Percentiles rank a stretch among this genome's conserved stretches.
phyloP scores from a whole-genome alignment of 805 yeast species.

The Nakazawaea pomicola region DNA sequence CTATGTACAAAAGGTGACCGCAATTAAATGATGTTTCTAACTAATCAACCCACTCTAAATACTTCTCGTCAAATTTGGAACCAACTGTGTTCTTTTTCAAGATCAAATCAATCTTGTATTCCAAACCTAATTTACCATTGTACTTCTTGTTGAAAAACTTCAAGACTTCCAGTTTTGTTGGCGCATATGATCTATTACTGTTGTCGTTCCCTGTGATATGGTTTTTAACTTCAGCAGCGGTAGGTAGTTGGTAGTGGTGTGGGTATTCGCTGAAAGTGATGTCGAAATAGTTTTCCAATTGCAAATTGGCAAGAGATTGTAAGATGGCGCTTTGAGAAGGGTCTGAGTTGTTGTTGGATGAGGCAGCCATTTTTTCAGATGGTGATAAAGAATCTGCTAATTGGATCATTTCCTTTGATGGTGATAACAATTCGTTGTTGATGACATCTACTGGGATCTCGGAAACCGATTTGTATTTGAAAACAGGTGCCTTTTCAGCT shows the following conservation, averaged over 20 bases:
- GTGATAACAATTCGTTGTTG: constrained; percentile 41
- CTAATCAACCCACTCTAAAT: constrained; percentile 42
- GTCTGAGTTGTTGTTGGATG: too few species aligned
- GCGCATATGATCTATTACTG: constrained; percentile 59
- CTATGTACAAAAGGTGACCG: too few species aligned
- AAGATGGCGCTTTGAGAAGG: neutral
- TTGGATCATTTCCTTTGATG: constrained; percentile 22
- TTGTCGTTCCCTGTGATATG: constrained; percentile 70
- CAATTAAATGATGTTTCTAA: neutral
- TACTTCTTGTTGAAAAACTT: constrained; percentile 52
- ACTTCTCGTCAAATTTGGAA: constrained; percentile 34
- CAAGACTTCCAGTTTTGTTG: constrained; percentile 62
- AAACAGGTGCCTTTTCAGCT: constrained; percentile 20
- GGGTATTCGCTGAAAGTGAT: constrained; percentile 43
- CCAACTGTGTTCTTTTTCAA: constrained; percentile 53
- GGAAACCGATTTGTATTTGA: constrained; percentile 43
- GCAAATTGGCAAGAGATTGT: constrained; percentile 18
- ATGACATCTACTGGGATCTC: constrained; percentile 63
- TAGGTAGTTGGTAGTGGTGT: constrained; percentile 74
- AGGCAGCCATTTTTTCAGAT: constrained; percentile 9
- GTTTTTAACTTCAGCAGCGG: constrained; percentile 55
- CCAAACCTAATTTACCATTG: constrained; percentile 56
- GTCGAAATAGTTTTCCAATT: constrained; percentile 34
- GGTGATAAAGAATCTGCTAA: constrained; percentile 9
- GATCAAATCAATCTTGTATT: constrained; percentile 51